Base-by-base conservation (phyloP, 768 basidiomycete species). In the Polyporus arcularius region DNA sequence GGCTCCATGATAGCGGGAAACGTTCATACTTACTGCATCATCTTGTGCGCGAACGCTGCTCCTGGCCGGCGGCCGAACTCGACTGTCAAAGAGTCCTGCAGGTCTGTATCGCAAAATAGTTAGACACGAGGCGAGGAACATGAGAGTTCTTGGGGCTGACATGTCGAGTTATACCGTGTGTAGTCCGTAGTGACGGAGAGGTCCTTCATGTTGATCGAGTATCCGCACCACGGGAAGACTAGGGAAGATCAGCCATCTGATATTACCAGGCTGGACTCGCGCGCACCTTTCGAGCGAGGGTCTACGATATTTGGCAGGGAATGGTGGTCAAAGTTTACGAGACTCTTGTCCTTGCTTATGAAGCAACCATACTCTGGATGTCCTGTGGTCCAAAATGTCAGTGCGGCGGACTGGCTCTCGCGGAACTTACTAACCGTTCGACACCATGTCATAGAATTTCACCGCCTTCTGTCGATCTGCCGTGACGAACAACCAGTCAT, bases 181-280 rank as follows among this genome's bases (percentile, higher is more conserved):
- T 93, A 92, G 70, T 98, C 95, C 2, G 82, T 85, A 10, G 87
- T 81, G 28, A 98, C 79, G 10, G 93, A 91, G 38, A 99, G 79
- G 65, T 87, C 83, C 21, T 71, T 74, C 79, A 86, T 90, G 68
- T 94, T 75, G 66, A 99, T 90, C 55, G 87, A 69, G 63, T 88
- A 82, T 2, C 96, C 97, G 75, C 97, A 99, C 90, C 95, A 99
- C 2, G 94, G 89, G 71, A 99, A 98, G 43, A 77, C 94, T 95
- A 43, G 42, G 18, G 18, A 15, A 18, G 15, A 18, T 15, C 26
- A 26, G 26, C 14, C n/a, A 26, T 26, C 21, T 26, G 21, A 26
- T 26, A 26, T 26, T 26, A 48, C 10, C 21, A 28, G 46, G 46
- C 8, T 2, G 5, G 38, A 21, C 12, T 6, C 12, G 43, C 21